These are phyloP conservation scores for Lichina pygmaea DNA, from an alignment of 495 filamentous ascomycete genomes.

Conservation along the genomic window DNA sequence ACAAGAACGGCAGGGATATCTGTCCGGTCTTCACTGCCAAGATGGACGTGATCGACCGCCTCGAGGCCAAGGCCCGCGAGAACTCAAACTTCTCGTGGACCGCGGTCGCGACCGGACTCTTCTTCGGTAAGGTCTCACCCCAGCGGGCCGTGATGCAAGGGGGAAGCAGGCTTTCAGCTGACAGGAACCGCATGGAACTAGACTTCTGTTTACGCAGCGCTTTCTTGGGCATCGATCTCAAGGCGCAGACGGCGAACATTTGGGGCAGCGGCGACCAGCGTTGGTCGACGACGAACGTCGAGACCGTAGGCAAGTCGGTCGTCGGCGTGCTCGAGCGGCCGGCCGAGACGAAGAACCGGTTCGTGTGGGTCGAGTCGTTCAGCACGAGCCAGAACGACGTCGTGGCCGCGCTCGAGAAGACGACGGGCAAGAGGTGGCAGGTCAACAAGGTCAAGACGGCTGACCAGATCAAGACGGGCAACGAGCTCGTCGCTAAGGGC, in stretches of 20 bases:
- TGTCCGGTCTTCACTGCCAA: conserved; percentile 20
- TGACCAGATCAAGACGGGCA: conserved; percentile 8
- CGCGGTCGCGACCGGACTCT: conserved; percentile 17
- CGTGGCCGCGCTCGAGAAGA: conserved; percentile 16
- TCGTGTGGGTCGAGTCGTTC: conserved; percentile 20
- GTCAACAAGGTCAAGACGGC: conserved; percentile 12
- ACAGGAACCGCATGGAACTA: not conserved
- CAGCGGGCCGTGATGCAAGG: too few relatives aligned
- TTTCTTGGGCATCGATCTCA: conserved; percentile 20
- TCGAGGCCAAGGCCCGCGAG: conserved; percentile 16
- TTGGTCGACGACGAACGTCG: conserved; percentile 16
- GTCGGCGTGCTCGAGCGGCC: conserved; percentile 15
- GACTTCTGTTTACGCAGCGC: conserved; percentile 12
- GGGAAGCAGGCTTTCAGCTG: too few relatives aligned
- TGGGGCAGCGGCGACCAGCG: conserved; percentile 16
- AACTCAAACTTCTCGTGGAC: conserved; percentile 18
- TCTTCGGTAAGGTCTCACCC: conserved; percentile 20
- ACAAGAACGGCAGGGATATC: conserved; percentile 12
- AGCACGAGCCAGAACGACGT: conserved; percentile 19
- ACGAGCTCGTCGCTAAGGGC: conserved; percentile 12
- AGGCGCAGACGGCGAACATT: conserved; percentile 17
- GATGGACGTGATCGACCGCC: conserved; percentile 17
- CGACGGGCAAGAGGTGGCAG: conserved; percentile 15
- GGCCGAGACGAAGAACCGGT: conserved; percentile 17
- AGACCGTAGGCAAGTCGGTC: conserved; percentile 15